Conservation (phyloP, 2,329 filamentous ascomycete species). For the Fusarium torulosum region DNA sequence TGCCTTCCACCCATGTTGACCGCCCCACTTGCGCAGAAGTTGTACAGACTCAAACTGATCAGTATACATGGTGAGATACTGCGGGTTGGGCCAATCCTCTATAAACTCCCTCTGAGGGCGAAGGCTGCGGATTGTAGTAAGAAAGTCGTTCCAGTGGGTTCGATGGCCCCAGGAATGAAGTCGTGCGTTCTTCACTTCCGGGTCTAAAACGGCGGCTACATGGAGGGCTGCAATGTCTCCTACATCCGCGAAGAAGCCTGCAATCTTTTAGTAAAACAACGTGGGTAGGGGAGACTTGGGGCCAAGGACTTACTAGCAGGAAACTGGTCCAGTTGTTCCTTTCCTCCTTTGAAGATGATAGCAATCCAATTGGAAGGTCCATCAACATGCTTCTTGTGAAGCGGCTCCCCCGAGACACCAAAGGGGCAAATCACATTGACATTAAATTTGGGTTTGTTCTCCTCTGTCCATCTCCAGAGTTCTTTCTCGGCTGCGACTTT, state of each 20-base stretch:
- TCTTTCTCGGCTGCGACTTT: slow-evolving; percentile 51
- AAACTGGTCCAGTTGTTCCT: slow-evolving; percentile 3
- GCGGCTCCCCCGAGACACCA: slow-evolving; percentile 32
- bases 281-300: too few species aligned
- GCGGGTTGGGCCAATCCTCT: slow-evolving; percentile 2
- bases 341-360: slow-evolving; percentile 8
- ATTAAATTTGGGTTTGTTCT: slow-evolving; percentile 43
- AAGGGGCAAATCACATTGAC: slow-evolving; percentile 41
- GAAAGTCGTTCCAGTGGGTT: slow-evolving; percentile 25
- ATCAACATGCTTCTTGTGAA: slow-evolving; percentile 36
- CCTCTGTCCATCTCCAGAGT: slow-evolving; percentile 48
- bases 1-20: not conserved
- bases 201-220: slow-evolving; percentile 15
- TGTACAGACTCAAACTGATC: slow-evolving; percentile 7
- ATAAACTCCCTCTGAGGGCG: slow-evolving; percentile 15
- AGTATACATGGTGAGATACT: slow-evolving; percentile 4
- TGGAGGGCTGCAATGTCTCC: slow-evolving; percentile 26
- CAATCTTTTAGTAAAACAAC: not conserved
- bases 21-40: slow-evolving; percentile 7
- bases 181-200: slow-evolving; percentile 11
- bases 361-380: slow-evolving; percentile 1
- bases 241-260: slow-evolving; percentile 18
- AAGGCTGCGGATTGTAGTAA: slow-evolving; percentile 14
- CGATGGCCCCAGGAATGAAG: slow-evolving; percentile 19
- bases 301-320: not conserved